Conservation (phyloP, 148 eudicot species). For the Rhododendron kiyosumense region DNA sequence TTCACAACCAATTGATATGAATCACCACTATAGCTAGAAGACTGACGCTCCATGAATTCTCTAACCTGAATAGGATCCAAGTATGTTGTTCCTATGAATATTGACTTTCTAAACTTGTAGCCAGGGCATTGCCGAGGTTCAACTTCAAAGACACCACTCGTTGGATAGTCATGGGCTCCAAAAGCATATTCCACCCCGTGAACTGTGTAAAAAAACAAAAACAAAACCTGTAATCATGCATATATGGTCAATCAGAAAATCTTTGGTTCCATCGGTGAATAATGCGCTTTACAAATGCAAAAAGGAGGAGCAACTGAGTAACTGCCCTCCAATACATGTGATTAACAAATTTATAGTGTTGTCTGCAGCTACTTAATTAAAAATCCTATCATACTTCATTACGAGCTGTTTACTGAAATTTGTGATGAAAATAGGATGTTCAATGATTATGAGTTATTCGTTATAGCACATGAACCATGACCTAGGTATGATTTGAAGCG, state of each 20-base stretch:
- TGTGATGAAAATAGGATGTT: neutral
- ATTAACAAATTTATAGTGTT: neutral
- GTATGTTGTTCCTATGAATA: conserved; percentile 68
- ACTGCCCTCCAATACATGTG: neutral
- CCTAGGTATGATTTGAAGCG: neutral
- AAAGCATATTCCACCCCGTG: conserved; percentile 86
- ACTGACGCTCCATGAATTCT: conserved; percentile 67
- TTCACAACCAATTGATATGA: conserved; percentile 68
- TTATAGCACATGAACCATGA: neutral
- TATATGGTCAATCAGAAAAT: neutral
- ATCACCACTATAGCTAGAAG: conserved; percentile 62
- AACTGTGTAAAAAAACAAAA: conserved; percentile 39
- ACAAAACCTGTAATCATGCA: conserved; percentile 10
- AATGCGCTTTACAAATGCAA: neutral
- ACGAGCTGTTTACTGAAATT: neutral
- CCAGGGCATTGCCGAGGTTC: conserved; percentile 92
- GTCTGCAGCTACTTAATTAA: neutral
- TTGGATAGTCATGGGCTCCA: conserved; percentile 82
- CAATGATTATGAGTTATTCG: neutral
- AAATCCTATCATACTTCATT: neutral
- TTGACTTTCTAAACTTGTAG: conserved; percentile 76
- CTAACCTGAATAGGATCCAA: conserved; percentile 52
- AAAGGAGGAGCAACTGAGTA: neutral
- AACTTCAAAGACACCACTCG: conserved; percentile 88
- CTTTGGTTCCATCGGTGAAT: neutral